Base-by-base conservation (phyloP, 768 basidiomycete species). In the Lyophyllum shimeji region DNA sequence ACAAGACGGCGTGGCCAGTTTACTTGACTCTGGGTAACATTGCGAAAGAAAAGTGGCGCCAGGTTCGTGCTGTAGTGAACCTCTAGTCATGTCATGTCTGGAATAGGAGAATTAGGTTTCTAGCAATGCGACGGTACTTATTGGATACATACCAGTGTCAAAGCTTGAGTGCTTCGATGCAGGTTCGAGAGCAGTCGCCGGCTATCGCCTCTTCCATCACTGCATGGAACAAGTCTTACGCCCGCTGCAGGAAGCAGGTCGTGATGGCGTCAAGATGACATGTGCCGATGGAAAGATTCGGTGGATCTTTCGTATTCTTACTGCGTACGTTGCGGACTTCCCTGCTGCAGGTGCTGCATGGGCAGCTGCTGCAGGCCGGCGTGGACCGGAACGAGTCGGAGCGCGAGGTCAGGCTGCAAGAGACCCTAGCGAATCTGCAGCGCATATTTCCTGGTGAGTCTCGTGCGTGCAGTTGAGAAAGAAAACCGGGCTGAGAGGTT, bases 311-410 rank as follows among this genome's bases (percentile, higher is more conserved):
- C n/a, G n/a, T n/a, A n/a, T n/a, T n/a, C n/a, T n/a, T n/a, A n/a
- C n/a, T n/a, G n/a, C n/a, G n/a, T n/a, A n/a, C n/a, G n/a, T n/a
- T n/a, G n/a, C n/a, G n/a, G n/a, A n/a, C n/a, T n/a, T n/a, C n/a
- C n/a, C n/a, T 71, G 67, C 82, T 99, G 5, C 80, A 86, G 50
- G 86, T 85, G 13, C 80, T 92, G 2, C 90, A 92, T 65, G 81
- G 86, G 46, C 88, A 97, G 65, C 81, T 99, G 2, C 75, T 94
- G 13, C 90, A 95, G 67, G 95, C 95, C 1, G 92, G 93, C 25
- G 87, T 92, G 0, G 95, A 98, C 65, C 88, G 78, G 71, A 85
- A 86, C 45, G 93, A 97, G 70, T 86, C 86, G 0, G 93, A 98
- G 66, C 81, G 87, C 21, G 95, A 98, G 64, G 77, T 72, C 5